Evolutionary conservation across 2,329 filamentous ascomycete genomes (phyloP), one percentile per base, ranked within the genome.

Genomic region (Pseudodiploospora longispora): DNA sequence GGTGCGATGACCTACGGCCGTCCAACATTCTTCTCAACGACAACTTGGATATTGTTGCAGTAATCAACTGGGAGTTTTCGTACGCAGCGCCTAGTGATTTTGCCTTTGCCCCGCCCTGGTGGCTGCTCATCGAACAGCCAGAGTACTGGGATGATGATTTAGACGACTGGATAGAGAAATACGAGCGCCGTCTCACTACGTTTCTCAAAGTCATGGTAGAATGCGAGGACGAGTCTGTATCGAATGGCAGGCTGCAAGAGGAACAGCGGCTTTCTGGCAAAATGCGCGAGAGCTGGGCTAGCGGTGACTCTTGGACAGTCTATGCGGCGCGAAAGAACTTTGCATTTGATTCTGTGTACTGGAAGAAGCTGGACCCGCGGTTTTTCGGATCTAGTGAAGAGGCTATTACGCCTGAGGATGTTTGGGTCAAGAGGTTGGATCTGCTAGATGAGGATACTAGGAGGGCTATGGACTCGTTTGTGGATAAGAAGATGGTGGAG

Each of bases 31-130:
- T 69, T 3, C 5, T 66, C 3, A 52, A 61, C 19, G 44, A 56
- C 5, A 41, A 57, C 4, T 42, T 59, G 4, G 40, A 54, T 0
- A 45, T 69, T 1, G 51, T 59, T 6, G 62, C 54, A 3, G 56
- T 63, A 1, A 64, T 72, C 10, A 65, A 69, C 47, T 71, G 65
- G 64, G 68, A 71, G 51, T 66, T 64, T 43, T 46, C 61, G 1
- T 66, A 66, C 19, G 53, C 43, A 5, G 62, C 53, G 0, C 62
- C 65, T 0, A 43, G 56, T 10, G 30, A 54, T 65, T 36, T 68
- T 67, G 41, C 32, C 12, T 51, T 59, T n/a, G 59, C 64, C 42
- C 59, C 63, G 10, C 66, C 66, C 1, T 69, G 63, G 63, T 69
- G 64, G 65, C 53, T 70, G 3, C 50, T 66, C 0, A 46, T 68